Conservation (phyloP, 768 basidiomycete species). For the Podaxis sp. region DNA sequence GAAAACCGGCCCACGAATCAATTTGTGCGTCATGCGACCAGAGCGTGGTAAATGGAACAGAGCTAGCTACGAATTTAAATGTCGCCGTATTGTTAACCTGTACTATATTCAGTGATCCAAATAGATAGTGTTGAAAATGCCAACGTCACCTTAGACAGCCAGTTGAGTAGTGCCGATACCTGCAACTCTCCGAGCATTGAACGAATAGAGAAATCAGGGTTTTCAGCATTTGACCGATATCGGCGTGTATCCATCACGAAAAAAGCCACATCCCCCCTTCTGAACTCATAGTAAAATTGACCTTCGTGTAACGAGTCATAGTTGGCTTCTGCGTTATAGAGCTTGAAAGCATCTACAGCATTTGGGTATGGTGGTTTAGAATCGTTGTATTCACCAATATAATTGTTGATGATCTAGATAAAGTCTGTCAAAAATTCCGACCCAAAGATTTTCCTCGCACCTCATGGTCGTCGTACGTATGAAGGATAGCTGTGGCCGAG, state of each 20-base stretch:
- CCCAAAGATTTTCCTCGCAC: conserved; percentile 21
- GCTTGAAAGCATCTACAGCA: conserved; percentile 52
- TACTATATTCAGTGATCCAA: neutral
- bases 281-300: conserved; percentile 56
- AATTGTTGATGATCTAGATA: conserved; percentile 60
- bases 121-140: neutral
- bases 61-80: conserved; percentile 75
- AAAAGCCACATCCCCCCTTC: conserved; percentile 64
- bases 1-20: conserved; percentile 72
- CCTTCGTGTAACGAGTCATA: conserved; percentile 44
- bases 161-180: conserved; percentile 53
- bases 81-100: conserved; percentile 66
- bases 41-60: conserved; percentile 71
- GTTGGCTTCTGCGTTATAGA: conserved; percentile 63
- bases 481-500: conserved; percentile 50
- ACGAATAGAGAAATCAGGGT: conserved; percentile 33
- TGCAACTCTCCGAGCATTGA: conserved; percentile 74
- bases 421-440: neutral
- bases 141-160: conserved; percentile 50
- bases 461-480: conserved; percentile 75
- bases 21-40: conserved; percentile 58
- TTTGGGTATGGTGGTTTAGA: conserved; percentile 45
- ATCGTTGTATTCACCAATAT: conserved; percentile 52
- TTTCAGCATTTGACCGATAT: conserved; percentile 43
- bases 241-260: conserved; percentile 76